Base-by-base conservation (phyloP, 768 basidiomycete species). In the Russula olivacea region DNA sequence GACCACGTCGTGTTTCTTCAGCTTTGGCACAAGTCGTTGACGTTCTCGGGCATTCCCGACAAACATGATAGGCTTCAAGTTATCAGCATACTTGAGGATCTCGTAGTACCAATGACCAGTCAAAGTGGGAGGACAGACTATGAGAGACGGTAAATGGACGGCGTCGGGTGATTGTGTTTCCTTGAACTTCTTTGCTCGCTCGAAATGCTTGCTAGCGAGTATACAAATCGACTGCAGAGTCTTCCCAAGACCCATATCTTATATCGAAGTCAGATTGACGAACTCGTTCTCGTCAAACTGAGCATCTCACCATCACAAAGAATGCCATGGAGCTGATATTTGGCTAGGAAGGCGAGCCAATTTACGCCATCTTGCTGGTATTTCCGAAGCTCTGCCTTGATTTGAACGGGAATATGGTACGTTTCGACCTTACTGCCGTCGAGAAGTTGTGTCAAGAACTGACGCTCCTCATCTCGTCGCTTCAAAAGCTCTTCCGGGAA, bases 31-130 rank as follows among this genome's bases (percentile, higher is more conserved):
- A 17, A 94, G 78, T 60, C 80, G 81, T 30, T 81, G 77, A 28
- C 97, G 86, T 70, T 98, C 93, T 61, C 86, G 81, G 30, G 91
- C 83, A 61, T 88, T 88, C 25, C 97, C 97, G 9, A 88, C 88
- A 74, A 98, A 99, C 65, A 95, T 78, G 53, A 97, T 79, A 0
- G 95, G 92, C 32, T 81, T 82, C 55, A 98, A 79, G 68, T 87
- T 89, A 52, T 89, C 88, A 3, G 87, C 81, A 69, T 98, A 99
- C 71, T 97, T 98, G 53, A 87, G 79, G 63, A 98, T 89, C 76
- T 99, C 97, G 74, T 98, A 96, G 73, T 93, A 94, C 97, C 97
- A 99, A 72, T 99, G 97, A 11, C 97, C 96, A 2, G 93, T 97
- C 56, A 99, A 83, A 1, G 97, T 99, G 4, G 97, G 96, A 0